Conservation (phyloP, 1,139 yeast species). For the Diutina sp. region DNA sequence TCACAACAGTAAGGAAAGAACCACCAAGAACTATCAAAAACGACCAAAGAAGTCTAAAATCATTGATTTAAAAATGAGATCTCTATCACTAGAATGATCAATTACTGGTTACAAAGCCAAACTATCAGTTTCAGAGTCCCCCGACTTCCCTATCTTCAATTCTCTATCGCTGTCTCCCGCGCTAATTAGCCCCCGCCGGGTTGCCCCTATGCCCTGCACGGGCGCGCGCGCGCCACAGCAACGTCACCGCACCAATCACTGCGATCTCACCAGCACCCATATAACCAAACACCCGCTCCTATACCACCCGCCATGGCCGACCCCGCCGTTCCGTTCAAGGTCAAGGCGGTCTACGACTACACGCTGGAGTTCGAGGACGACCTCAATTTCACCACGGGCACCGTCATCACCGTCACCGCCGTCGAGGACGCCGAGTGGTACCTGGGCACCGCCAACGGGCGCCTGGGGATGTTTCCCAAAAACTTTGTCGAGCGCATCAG, state of each 20-base stretch:
- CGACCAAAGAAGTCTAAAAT: no score
- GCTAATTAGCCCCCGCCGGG: no score
- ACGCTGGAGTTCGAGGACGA: slow-evolving; percentile 78
- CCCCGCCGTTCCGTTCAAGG: slow-evolving; percentile 43
- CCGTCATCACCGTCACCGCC: slow-evolving; percentile 57
- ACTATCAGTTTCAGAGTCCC: no score
- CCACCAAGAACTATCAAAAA: no score
- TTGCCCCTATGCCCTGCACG: background rate
- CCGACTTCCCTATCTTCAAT: no score
- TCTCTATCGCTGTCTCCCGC: no score
- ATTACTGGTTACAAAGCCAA: no score
- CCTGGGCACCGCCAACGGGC: slow-evolving; percentile 48
- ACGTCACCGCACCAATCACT: background rate
- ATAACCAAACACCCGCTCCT: no score
- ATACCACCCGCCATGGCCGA: background rate
- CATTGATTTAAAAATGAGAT: no score
- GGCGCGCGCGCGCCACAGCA: background rate
- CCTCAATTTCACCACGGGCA: slow-evolving; percentile 55
- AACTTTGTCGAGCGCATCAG: slow-evolving; percentile 50
- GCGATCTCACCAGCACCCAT: background rate
- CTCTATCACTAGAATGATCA: no score
- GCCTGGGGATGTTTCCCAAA: slow-evolving; percentile 77
- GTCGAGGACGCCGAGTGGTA: slow-evolving; percentile 91
- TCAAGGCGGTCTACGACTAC: slow-evolving; percentile 59
- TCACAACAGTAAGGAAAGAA: no score